phyloP scores from a whole-genome alignment of 495 filamentous ascomycete species.

The Lepidopterella palustris region DNA sequence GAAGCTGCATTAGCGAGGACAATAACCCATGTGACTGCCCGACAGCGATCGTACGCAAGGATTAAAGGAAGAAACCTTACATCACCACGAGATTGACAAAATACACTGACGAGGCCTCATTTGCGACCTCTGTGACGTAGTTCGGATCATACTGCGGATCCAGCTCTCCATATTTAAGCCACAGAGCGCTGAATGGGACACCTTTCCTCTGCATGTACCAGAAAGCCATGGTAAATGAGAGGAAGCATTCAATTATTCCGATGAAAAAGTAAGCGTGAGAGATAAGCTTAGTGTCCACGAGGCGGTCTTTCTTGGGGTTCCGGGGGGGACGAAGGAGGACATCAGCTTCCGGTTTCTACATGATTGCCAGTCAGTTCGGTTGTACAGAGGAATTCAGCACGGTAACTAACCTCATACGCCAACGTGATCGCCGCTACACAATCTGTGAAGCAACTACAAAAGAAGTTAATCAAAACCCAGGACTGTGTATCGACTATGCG shows the following conservation, averaged over 20 bases:
- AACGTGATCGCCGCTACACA: conserved; percentile 58
- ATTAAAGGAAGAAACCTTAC: conserved; percentile 33
- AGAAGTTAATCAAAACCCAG: no score
- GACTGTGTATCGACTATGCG: not conserved
- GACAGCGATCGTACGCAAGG: not conserved
- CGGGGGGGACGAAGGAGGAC: conserved; percentile 55
- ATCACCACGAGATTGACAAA: conserved; percentile 69
- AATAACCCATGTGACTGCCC: not conserved
- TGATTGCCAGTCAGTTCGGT: no score
- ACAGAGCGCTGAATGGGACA: conserved; percentile 50
- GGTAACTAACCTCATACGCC: no score
- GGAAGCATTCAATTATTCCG: conserved; percentile 53
- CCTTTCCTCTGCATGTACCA: conserved; percentile 57
- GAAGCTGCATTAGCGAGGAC: not conserved
- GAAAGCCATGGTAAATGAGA: conserved; percentile 59
- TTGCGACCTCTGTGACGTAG: conserved; percentile 43
- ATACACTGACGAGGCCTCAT: conserved; percentile 59
- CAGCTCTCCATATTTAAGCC: conserved; percentile 52
- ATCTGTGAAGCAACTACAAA: conserved; percentile 60
- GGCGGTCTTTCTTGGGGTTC: conserved; percentile 51
- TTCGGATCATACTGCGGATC: conserved; percentile 12
- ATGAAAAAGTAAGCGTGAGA: conserved; percentile 58
- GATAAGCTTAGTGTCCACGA: conserved; percentile 60
- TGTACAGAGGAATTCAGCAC: no score
- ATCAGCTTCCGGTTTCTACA: conserved; percentile 62